Conservation (phyloP, 2,329 filamentous ascomycete genomes). For the Cyphellophora europaea region DNA sequence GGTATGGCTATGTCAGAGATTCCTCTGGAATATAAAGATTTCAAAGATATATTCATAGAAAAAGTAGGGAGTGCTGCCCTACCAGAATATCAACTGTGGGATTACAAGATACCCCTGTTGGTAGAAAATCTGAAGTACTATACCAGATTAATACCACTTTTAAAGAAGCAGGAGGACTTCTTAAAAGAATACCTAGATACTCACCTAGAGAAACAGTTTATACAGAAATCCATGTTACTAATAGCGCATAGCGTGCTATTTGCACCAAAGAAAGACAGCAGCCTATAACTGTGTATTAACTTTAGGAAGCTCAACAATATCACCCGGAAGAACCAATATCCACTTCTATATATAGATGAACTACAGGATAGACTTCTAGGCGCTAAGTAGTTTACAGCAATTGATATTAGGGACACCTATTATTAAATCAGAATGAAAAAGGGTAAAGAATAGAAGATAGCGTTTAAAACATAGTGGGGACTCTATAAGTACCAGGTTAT, state of each 20-base stretch:
- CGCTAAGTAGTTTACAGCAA: slow-evolving; percentile 13
- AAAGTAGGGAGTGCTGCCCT: background rate
- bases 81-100: slow-evolving; percentile 1
- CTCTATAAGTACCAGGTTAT: slow-evolving; percentile 17
- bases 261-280: slow-evolving; percentile 14
- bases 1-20: background rate
- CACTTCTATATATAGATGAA: slow-evolving; percentile 20
- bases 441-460: slow-evolving; percentile 15
- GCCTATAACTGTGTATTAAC: slow-evolving; percentile 20
- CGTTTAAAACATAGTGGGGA: slow-evolving; percentile 11
- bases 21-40: background rate
- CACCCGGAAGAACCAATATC: slow-evolving; percentile 21
- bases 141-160: background rate
- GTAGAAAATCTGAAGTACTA: background rate
- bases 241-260: slow-evolving; percentile 5
- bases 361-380: slow-evolving; percentile 14
- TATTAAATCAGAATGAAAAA: slow-evolving; percentile 9
- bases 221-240: background rate
- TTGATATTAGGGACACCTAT: slow-evolving; percentile 15
- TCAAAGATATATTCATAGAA: slow-evolving; percentile 1
- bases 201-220: slow-evolving; percentile 5
- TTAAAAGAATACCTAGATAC: background rate
- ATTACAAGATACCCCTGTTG: background rate
- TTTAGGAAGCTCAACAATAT: slow-evolving; percentile 21
- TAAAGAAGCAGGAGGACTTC: background rate